phyloP scores from a whole-genome alignment of 2,329 filamentous ascomycete genomes.

The Fusarium temperatum region DNA sequence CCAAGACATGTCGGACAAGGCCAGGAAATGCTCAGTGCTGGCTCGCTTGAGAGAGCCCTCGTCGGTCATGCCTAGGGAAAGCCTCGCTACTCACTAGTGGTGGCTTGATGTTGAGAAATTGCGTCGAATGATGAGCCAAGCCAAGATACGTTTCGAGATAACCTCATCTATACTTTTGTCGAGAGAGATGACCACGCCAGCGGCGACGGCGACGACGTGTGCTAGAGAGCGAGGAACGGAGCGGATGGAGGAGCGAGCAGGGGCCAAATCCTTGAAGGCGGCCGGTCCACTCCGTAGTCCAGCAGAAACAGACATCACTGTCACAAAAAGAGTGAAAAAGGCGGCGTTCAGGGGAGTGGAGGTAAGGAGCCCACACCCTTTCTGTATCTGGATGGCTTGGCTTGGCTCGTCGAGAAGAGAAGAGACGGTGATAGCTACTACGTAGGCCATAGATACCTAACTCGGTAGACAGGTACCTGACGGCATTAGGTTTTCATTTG shows the following conservation, averaged over 20 bases:
- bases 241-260: conserved; percentile 17
- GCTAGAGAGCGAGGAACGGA: conserved; percentile 19
- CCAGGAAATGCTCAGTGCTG: conserved; percentile 33
- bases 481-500: neutral
- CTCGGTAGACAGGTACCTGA: conserved; percentile 1
- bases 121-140: conserved; percentile 28
- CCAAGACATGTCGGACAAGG: conserved; percentile 30
- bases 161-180: conserved; percentile 21
- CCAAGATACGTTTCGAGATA: conserved; percentile 29
- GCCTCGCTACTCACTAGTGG: conserved; percentile 5
- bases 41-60: conserved; percentile 19
- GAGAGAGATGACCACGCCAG: conserved; percentile 13
- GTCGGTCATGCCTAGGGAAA: conserved; percentile 1
- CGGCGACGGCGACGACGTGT: conserved; percentile 3
- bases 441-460: conserved; percentile 19
- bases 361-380: neutral
- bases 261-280: conserved; percentile 26
- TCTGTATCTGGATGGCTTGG: neutral
- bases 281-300: conserved; percentile 22
- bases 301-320: conserved; percentile 19
- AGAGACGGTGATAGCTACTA: conserved; percentile 11
- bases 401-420: conserved; percentile 9
- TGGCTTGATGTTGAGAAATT: conserved; percentile 30
- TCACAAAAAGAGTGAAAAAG: conserved; percentile 26
- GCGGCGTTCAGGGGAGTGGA: conserved; percentile 2